Evolutionary conservation across 1,139 yeast species (phyloP).

Genomic region (Pneumocystis sp.): DNA sequence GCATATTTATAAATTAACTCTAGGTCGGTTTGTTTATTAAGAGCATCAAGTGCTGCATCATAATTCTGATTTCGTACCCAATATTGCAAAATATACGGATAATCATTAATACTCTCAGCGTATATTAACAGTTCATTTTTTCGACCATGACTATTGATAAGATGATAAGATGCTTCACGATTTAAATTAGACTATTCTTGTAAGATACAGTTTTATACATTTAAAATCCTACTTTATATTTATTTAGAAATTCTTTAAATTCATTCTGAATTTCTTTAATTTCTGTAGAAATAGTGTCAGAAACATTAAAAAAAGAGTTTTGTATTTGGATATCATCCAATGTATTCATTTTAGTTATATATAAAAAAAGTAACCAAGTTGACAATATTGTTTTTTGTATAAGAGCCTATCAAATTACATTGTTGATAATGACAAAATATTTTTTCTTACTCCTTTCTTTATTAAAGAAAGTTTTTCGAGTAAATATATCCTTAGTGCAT

Average conservation of each 20-base stretch:
- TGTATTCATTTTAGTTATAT: constrained; percentile 35
- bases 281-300: constrained; percentile 3
- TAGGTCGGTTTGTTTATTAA: constrained; percentile 36
- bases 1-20: constrained; percentile 50
- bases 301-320: not conserved
- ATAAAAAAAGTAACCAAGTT: constrained; percentile 69
- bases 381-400: constrained; percentile 53
- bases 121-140: constrained; percentile 48
- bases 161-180: constrained; percentile 52
- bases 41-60: constrained; percentile 50
- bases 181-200: constrained; percentile 32
- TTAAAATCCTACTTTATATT: constrained; percentile 24
- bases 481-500: constrained; percentile 45
- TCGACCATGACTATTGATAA: constrained; percentile 51
- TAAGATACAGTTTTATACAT: not conserved
- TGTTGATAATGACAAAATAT: not conserved
- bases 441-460: constrained; percentile 23
- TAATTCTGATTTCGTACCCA: constrained; percentile 59
- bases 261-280: constrained; percentile 21
- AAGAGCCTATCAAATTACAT: constrained; percentile 17
- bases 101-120: constrained; percentile 57
- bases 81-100: constrained; percentile 50
- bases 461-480: constrained; percentile 34
- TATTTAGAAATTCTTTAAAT: constrained; percentile 39
- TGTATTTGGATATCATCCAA: constrained; percentile 28